phyloP scores from a whole-genome alignment of 176 grass and related monocot genomes.

The Echinochloa phyllopogon region DNA sequence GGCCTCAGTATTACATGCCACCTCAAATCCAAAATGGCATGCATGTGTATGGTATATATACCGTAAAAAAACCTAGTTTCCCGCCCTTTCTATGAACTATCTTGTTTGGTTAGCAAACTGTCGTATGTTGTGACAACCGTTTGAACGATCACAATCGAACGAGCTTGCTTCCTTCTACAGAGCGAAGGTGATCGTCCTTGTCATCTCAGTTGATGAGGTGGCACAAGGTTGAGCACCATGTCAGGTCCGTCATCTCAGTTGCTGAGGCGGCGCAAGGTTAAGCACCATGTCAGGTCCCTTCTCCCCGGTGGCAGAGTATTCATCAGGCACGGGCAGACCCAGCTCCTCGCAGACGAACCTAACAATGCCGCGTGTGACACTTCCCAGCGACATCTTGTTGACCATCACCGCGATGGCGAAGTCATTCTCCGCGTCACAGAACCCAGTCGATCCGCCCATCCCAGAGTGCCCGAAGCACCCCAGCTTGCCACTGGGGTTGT shows the following conservation, averaged over 20 bases:
- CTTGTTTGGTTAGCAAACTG: background rate
- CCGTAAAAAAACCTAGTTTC: background rate
- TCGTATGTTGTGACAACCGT: background rate
- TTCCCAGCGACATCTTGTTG: constrained; percentile 84
- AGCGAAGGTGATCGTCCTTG: background rate
- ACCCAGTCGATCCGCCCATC: constrained; percentile 82
- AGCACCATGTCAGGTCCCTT: constrained; percentile 93
- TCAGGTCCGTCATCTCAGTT: constrained; percentile 53
- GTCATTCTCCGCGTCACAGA: constrained; percentile 68
- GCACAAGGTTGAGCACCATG: constrained; percentile 67
- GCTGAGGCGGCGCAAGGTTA: constrained; percentile 44
- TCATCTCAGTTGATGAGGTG: constrained; percentile 30
- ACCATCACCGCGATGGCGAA: constrained; percentile 90
- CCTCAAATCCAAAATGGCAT: background rate
- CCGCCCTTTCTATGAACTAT: background rate
- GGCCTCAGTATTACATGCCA: background rate
- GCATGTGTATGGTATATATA: background rate
- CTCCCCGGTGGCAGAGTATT: constrained; percentile 69
- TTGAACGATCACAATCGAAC: background rate
- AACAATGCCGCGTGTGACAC: constrained; percentile 69
- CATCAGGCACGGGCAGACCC: constrained; percentile 76
- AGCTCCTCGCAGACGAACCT: constrained; percentile 81
- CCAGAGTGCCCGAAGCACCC: constrained; percentile 83
- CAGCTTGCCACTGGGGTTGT: constrained; percentile 21
- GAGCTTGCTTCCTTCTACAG: background rate